Conservation (phyloP, 2,329 filamentous ascomycete genomes). For the Stagonosporopsis cucurbitacearum region DNA sequence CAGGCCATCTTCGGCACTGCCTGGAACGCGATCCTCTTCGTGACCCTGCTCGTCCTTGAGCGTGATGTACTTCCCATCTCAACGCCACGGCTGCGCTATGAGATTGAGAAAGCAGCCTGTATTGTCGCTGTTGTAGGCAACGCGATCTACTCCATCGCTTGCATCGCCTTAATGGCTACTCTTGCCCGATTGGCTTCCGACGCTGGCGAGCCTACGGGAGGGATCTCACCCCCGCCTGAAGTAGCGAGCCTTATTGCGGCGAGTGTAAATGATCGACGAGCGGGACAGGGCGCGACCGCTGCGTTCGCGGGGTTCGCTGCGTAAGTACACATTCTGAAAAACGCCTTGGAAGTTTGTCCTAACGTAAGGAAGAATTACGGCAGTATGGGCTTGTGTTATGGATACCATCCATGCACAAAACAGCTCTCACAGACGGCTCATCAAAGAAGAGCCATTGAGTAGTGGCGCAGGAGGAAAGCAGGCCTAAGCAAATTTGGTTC, state of each 20-base stretch:
- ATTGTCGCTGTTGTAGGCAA: background rate
- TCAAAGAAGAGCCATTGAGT: background rate
- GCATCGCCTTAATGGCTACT: background rate
- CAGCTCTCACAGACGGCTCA: background rate
- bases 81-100: background rate
- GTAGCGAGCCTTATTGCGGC: background rate
- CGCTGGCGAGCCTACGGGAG: background rate
- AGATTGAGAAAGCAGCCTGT: background rate
- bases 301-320: background rate
- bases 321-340: background rate
- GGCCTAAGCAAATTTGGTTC: background rate
- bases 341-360: background rate
- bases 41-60: background rate
- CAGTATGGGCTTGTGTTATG: background rate
- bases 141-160: background rate
- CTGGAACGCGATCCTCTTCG: background rate
- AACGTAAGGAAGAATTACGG: background rate
- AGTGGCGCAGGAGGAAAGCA: background rate
- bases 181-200: background rate
- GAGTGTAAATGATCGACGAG: background rate
- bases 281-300: background rate
- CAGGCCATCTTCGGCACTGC: constrained; percentile 4
- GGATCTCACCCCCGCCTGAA: background rate
- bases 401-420: background rate
- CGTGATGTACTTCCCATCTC: background rate